These are phyloP conservation scores for Oryza meridionalis DNA, from an alignment of 176 grass and related monocot genomes.

Conservation along the genomic window DNA sequence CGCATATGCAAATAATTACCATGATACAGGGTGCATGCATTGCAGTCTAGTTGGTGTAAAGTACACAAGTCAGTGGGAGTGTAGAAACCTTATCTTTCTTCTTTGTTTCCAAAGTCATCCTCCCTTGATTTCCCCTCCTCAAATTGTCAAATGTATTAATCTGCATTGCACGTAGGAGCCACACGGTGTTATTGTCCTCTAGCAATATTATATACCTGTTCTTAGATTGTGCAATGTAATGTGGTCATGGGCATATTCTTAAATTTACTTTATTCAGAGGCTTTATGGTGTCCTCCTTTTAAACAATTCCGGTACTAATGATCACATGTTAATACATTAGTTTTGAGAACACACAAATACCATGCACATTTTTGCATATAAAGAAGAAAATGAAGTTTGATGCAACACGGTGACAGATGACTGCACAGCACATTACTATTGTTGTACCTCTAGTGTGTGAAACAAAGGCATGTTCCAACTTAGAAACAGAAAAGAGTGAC, in stretches of 20 bases:
- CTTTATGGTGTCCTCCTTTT: not conserved
- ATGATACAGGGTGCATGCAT: not conserved
- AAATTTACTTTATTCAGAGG: not conserved
- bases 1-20: not conserved
- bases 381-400: no score
- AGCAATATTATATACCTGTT: conserved; percentile 13
- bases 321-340: not conserved
- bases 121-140: not conserved
- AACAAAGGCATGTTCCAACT: not conserved
- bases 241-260: no score
- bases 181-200: not conserved
- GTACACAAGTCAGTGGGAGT: no score
- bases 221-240: conserved; percentile 14
- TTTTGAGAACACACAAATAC: no score
- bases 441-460: not conserved
- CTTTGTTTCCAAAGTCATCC: not conserved
- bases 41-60: not conserved
- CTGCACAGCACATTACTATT: not conserved
- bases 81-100: not conserved
- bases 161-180: not conserved
- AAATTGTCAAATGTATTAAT: not conserved
- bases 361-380: no score
- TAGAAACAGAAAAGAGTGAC: no score
- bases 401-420: no score
- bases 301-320: not conserved